Base-by-base conservation (phyloP, 2,329 filamentous ascomycete species). In the Paramyrothecium sp. region DNA sequence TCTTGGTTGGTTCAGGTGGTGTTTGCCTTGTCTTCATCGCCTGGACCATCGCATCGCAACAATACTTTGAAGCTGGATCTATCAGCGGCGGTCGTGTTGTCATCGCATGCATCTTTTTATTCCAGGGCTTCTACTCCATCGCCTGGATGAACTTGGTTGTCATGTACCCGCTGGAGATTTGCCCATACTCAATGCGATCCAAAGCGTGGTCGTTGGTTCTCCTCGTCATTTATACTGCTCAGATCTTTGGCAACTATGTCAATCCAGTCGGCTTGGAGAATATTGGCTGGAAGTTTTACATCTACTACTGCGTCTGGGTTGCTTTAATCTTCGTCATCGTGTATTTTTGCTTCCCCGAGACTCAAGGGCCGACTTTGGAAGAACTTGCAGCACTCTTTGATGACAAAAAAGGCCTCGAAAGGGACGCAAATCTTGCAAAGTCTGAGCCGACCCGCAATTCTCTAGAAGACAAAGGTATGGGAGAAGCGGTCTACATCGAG, bases 71-170 rank as follows among this genome's bases (percentile, higher is more conserved):
- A 33, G 57, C 60, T 3, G 63, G 63, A 3, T 73, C 69, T 3
- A 20, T 73, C 0, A 64, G 65, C 0, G 71, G 65, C 0, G 73
- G 73, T 0, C 68, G 71, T 1, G 61, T 74, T 1, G 75, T 77
- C 0, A 60, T 78, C 3, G 73, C 72, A 1, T 77, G 73, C 55
- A 76, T 78, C 56, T 78, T 78, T 58, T 54, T 77, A 34, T 78
- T 76, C 61, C 71, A 76, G 23, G 69, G 65, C 0, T 76, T 76
- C 38, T 78, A 78, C 54, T 75, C 72, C 0, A 69, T 76, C 34
- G 75, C 72, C 1, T 79, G 75, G 76, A 78, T 74, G 0, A 75
- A 75, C 8, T 48, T 79, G 48, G 70, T 77, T 2, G 75, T 78
- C 1, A 75, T 75, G 0, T 79, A 79, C 51, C 74, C 76, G 1